phyloP scores from a whole-genome alignment of 2,329 filamentous ascomycete genomes.

The Fusarium tanahbumbuense region DNA sequence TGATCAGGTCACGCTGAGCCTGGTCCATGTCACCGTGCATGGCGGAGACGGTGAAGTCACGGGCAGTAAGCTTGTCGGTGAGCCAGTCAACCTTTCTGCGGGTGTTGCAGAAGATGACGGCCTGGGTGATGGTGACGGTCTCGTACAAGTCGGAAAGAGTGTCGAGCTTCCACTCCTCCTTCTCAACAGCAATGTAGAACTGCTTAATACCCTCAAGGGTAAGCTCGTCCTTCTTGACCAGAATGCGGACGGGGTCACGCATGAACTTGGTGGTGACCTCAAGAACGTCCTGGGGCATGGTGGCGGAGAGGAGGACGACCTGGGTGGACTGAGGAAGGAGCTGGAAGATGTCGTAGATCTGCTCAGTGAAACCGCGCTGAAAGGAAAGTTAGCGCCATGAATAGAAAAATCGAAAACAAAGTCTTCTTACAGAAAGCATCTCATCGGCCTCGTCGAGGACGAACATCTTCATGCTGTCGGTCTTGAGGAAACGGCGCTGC shows the following conservation, averaged over 20 bases:
- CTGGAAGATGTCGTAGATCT: constrained; percentile 99
- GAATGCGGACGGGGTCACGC: constrained; percentile 97
- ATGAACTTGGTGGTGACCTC: constrained; percentile 99
- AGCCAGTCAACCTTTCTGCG: constrained; percentile 99
- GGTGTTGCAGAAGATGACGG: constrained; percentile 99
- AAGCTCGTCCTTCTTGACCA: constrained; percentile 99
- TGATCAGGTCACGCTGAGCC: constrained; percentile 96
- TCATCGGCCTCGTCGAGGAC: constrained; percentile 99
- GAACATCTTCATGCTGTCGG: constrained; percentile 99
- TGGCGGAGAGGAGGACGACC: constrained; percentile 97
- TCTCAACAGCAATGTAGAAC: constrained; percentile 99
- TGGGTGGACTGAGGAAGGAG: constrained; percentile 97
- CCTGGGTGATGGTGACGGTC: constrained; percentile 99
- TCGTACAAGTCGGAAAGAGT: constrained; percentile 99
- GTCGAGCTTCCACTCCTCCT: constrained; percentile 99
- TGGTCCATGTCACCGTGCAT: constrained; percentile 99
- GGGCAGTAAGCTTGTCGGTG: constrained; percentile 97
- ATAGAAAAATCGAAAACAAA: not conserved
- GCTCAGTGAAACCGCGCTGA: constrained; percentile 97
- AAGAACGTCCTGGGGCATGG: constrained; percentile 98
- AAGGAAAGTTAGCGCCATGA: constrained; percentile 51
- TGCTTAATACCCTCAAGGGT: constrained; percentile 99
- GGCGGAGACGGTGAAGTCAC: constrained; percentile 99
- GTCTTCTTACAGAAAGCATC: constrained; percentile 84
- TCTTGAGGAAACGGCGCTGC: constrained; percentile 95